Evolutionary conservation across 2,329 filamentous ascomycete species (phyloP).

Genomic region (Fusarium sp.): DNA sequence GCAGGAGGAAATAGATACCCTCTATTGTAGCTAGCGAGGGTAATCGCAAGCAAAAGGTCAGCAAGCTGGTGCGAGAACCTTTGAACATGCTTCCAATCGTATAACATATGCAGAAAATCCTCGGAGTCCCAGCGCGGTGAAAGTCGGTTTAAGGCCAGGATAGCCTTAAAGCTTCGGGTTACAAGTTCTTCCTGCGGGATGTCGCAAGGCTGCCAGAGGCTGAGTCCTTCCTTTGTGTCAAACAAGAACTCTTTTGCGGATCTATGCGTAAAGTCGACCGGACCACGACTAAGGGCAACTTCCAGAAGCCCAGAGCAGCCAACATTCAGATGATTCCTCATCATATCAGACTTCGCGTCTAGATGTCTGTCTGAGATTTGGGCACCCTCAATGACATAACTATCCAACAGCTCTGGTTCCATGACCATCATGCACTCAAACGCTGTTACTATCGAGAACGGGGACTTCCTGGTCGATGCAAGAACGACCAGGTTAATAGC

Average conservation of each 20-base stretch:
- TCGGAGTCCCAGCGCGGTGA: background rate
- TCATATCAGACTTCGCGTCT: background rate
- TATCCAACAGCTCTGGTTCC: background rate
- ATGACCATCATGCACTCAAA: background rate
- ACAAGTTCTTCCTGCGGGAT: background rate
- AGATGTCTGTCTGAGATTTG: background rate
- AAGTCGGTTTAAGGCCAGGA: background rate
- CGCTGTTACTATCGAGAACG: background rate
- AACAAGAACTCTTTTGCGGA: background rate
- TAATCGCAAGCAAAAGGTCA: background rate
- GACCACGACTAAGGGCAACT: fast-evolving
- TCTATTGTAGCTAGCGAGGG: background rate
- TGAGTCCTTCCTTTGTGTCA: background rate
- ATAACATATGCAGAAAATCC: background rate
- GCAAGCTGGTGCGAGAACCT: background rate
- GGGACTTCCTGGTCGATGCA: background rate
- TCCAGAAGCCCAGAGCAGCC: background rate
- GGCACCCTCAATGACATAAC: background rate
- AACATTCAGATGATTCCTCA: background rate
- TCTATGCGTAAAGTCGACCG: background rate
- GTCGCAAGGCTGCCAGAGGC: background rate
- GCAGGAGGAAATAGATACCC: background rate
- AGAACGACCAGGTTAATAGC: background rate
- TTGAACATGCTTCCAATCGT: background rate
- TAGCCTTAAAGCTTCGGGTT: background rate